A percentile compares a stretch with the other conserved stretches of the same genome.
phyloP scores from a whole-genome alignment of 176 grass and related monocot genomes.

The Hordeum marinum region DNA sequence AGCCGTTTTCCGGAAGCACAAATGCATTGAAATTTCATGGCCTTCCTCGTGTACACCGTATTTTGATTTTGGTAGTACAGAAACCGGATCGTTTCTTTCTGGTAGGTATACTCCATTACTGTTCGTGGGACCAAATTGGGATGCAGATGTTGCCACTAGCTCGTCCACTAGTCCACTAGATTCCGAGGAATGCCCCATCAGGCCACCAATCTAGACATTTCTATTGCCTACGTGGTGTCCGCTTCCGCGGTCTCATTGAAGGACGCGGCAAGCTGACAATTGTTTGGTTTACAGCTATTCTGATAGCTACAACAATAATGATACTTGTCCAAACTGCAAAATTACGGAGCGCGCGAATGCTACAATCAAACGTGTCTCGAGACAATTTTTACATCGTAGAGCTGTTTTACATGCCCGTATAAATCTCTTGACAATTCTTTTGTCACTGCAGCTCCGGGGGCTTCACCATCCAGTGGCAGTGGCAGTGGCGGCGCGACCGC shows the following conservation, averaged over 20 bases:
- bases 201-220: background rate
- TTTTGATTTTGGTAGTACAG: background rate
- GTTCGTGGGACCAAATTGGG: background rate
- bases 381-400: background rate
- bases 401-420: background rate
- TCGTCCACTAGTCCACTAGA: background rate
- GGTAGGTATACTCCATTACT: background rate
- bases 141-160: background rate
- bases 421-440: background rate
- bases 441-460: constrained; percentile 13
- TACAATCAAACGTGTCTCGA: background rate
- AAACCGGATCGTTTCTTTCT: background rate
- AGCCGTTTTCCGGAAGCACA: background rate
- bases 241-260: background rate
- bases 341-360: background rate
- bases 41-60: background rate
- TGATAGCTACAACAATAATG: background rate
- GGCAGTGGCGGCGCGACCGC: background rate
- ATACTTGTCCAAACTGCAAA: background rate
- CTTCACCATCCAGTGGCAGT: constrained; percentile 20
- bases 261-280: background rate
- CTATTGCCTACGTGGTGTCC: background rate
- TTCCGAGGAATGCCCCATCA: background rate
- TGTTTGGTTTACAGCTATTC: background rate
- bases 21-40: background rate